A percentile compares a stretch with the other conserved stretches of the same genome.
Conservation (phyloP, 495 filamentous ascomycete genomes). For the Lepraria neglecta region DNA sequence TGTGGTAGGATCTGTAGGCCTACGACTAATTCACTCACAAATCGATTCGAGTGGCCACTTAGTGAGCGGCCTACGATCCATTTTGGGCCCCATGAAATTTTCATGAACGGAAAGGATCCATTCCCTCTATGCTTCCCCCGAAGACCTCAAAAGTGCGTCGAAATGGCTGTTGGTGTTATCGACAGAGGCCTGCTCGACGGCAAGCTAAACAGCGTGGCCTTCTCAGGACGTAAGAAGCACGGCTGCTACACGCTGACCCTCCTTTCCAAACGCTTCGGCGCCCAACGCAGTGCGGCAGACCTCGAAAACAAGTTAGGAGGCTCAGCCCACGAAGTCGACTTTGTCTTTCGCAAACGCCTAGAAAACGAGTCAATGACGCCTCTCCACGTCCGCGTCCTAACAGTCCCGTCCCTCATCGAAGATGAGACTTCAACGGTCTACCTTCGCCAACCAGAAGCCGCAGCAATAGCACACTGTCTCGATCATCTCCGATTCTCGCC, state of each 20-base stretch:
- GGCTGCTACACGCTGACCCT: background rate
- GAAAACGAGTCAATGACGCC: background rate
- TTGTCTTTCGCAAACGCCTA: background rate
- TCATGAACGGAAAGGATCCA: constrained; percentile 23
- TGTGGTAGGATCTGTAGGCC: constrained; percentile 25
- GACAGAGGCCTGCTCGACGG: constrained; percentile 7
- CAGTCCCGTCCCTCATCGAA: background rate
- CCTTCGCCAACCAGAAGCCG: background rate
- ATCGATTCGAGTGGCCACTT: constrained; percentile 34
- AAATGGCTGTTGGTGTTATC: constrained; percentile 31
- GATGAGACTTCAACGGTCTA: constrained; percentile 11
- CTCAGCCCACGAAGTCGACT: constrained; percentile 2
- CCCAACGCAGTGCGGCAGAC: constrained; percentile 7
- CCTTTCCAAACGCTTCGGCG: background rate
- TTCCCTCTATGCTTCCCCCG: constrained; percentile 29
- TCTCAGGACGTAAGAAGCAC: constrained; percentile 13
- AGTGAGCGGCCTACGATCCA: constrained; percentile 30
- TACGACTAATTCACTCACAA: background rate
- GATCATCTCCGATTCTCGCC: constrained; percentile 15
- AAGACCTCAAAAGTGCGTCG: constrained; percentile 32
- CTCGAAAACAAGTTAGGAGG: constrained; percentile 1
- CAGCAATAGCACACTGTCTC: constrained; percentile 10
- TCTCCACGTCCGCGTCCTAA: background rate
- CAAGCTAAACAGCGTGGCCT: background rate
- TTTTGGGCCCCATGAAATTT: constrained; percentile 33